Evolutionary conservation across 1,139 yeast species (phyloP).

Genomic region (Geotrichum bryndzae): DNA sequence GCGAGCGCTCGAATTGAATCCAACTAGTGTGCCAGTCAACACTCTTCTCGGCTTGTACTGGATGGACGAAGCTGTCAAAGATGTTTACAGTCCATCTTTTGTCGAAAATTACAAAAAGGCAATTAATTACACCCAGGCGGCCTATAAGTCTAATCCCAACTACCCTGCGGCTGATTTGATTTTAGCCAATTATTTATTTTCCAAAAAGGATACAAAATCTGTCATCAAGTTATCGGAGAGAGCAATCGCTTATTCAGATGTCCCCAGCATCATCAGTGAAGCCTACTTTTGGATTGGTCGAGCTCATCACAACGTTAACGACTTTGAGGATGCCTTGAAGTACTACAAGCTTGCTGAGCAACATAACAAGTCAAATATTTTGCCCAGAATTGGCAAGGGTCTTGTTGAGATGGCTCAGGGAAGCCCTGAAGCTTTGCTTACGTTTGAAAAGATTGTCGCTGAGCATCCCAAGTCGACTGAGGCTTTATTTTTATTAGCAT

Average conservation of each 20-base stretch:
- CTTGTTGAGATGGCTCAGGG: slow-evolving; percentile 74
- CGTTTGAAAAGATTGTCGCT: slow-evolving; percentile 71
- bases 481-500: slow-evolving; percentile 68
- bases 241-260: slow-evolving; percentile 41
- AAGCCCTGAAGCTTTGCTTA: slow-evolving; percentile 74
- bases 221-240: slow-evolving; percentile 55
- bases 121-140: slow-evolving; percentile 36
- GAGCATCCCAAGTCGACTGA: slow-evolving; percentile 67
- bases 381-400: slow-evolving; percentile 78
- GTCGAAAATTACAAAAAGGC: slow-evolving; percentile 34
- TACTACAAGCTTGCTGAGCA: slow-evolving; percentile 47
- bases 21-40: slow-evolving; percentile 55
- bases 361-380: slow-evolving; percentile 49
- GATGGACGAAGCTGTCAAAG: slow-evolving; percentile 43
- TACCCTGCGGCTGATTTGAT: slow-evolving; percentile 44
- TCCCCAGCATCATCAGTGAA: slow-evolving; percentile 54
- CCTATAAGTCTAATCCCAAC: slow-evolving; percentile 33
- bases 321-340: slow-evolving; percentile 63
- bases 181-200: slow-evolving; percentile 51
- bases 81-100: slow-evolving; percentile 27
- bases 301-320: slow-evolving; percentile 53
- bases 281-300: slow-evolving; percentile 85
- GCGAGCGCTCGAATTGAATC: slow-evolving; percentile 64
- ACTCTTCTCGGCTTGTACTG: slow-evolving; percentile 62
- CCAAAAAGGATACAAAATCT: slow-evolving; percentile 51